Conservation (phyloP, 192 early-diverging fungal species). For the Fimicolochytrium jonesii region DNA sequence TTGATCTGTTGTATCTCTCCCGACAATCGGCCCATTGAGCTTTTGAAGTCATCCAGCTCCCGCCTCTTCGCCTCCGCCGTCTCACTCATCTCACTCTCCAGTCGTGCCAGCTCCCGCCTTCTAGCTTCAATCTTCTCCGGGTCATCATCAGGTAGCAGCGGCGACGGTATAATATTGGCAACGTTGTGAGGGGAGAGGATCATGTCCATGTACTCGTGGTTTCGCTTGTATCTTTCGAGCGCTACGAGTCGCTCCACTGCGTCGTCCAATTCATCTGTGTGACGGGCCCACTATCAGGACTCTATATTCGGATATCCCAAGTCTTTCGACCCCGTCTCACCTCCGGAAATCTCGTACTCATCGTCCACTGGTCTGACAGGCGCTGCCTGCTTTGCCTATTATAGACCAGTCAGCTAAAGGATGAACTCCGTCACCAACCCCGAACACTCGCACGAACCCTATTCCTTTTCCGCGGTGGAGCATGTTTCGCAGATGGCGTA, state of each 20-base stretch:
- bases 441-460: not conserved
- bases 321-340: too few species aligned
- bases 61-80: not conserved
- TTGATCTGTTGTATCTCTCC: not conserved
- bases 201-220: slow-evolving; percentile 41
- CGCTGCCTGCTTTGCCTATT: not conserved
- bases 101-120: slow-evolving; percentile 18
- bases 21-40: not conserved
- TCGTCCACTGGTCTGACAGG: not conserved
- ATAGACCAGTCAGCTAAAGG: not conserved
- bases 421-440: not conserved
- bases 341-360: slow-evolving; percentile 13
- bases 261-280: slow-evolving; percentile 33
- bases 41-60: not conserved
- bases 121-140: slow-evolving; percentile 7
- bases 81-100: slow-evolving; percentile 2
- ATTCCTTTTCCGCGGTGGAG: not conserved
- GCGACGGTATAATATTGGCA: slow-evolving; percentile 6
- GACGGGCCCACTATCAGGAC: not conserved
- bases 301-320: too few species aligned
- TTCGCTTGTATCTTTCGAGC: slow-evolving; percentile 46
- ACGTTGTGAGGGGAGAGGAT: slow-evolving; percentile 35
- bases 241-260: slow-evolving; percentile 17
- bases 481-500: not conserved
- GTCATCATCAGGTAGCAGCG: slow-evolving; percentile 2